Evolutionary conservation across 75 land plant species (phyloP).

Genomic region (Pseudotsuga menziesii): DNA sequence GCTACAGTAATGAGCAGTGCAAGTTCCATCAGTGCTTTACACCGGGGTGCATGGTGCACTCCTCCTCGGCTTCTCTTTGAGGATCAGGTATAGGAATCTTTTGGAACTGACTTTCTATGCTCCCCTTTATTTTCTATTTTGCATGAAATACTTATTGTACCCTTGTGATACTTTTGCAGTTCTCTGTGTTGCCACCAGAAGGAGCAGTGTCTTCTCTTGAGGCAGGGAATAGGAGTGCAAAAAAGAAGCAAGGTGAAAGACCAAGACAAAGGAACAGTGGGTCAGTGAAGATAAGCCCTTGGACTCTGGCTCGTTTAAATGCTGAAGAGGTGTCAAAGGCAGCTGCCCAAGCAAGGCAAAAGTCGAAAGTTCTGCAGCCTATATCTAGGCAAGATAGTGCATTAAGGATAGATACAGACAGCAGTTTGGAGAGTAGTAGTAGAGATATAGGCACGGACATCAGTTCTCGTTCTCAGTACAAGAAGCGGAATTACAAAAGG

Average conservation of each 20-base stretch:
- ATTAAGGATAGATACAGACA: constrained; percentile 37
- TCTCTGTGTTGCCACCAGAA: constrained; percentile 68
- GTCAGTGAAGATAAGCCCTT: constrained; percentile 83
- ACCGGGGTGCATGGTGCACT: constrained; percentile 86
- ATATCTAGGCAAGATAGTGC: constrained; percentile 31
- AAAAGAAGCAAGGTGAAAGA: constrained; percentile 26
- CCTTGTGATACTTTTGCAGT: constrained; percentile 26
- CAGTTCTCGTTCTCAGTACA: constrained; percentile 29
- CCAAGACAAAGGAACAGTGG: constrained; percentile 31
- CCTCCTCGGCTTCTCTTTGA: constrained; percentile 88
- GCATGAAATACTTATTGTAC: not conserved
- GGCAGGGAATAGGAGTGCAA: constrained; percentile 31
- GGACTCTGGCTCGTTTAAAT: constrained; percentile 87
- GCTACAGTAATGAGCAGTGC: constrained; percentile 79
- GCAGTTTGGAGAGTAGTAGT: constrained; percentile 55
- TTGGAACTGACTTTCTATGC: not conserved
- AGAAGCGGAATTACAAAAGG: constrained; percentile 29
- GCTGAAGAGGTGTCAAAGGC: constrained; percentile 84
- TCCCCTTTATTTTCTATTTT: not conserved
- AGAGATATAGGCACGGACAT: constrained; percentile 21
- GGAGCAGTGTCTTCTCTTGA: constrained; percentile 37
- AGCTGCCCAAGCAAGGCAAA: constrained; percentile 76
- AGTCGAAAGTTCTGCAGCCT: constrained; percentile 80
- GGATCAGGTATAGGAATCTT: constrained; percentile 61
- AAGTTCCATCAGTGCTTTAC: constrained; percentile 71